These are phyloP conservation scores for Apodospora peruviana DNA, from an alignment of 495 filamentous ascomycete species.

Conservation along the genomic window DNA sequence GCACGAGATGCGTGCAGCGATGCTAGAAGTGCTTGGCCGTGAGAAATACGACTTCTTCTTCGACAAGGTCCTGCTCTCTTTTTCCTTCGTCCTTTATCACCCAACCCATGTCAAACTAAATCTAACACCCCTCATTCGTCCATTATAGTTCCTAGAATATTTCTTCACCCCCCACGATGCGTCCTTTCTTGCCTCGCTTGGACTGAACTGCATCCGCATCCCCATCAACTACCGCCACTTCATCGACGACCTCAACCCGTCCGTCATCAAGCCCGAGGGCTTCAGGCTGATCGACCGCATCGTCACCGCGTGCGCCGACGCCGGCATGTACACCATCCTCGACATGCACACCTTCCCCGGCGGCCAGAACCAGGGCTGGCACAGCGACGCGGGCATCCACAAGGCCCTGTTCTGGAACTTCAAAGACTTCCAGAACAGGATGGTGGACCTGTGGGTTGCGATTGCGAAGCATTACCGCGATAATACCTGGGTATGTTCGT, in stretches of 20 bases:
- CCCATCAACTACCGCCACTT: slow-evolving; percentile 64
- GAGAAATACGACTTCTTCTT: slow-evolving; percentile 45
- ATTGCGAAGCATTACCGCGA: slow-evolving; percentile 51
- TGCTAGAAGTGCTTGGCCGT: slow-evolving; percentile 48
- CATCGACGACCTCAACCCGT: slow-evolving; percentile 58
- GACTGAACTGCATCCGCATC: slow-evolving; percentile 58
- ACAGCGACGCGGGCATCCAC: slow-evolving; percentile 50
- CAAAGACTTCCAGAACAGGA: slow-evolving; percentile 56
- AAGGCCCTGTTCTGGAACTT: slow-evolving; percentile 60
- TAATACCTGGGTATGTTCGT: slow-evolving; percentile 33
- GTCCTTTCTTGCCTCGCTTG: slow-evolving; percentile 52
- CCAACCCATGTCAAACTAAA: background rate
- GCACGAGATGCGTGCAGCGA: slow-evolving; percentile 47
- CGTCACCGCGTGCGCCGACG: slow-evolving; percentile 49
- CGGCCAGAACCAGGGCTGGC: slow-evolving; percentile 63
- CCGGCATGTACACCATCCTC: slow-evolving; percentile 56
- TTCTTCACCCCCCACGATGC: slow-evolving; percentile 61
- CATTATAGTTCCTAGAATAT: slow-evolving; percentile 52
- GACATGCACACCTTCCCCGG: slow-evolving; percentile 62
- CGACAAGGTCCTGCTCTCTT: slow-evolving; percentile 27
- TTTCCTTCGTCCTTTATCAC: background rate
- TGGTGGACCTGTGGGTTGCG: slow-evolving; percentile 54
- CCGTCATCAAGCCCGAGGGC: slow-evolving; percentile 49
- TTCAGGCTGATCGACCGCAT: slow-evolving; percentile 58
- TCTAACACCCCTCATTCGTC: slow-evolving; percentile 29